Evolutionary conservation across 75 land plant genomes (phyloP).

Genomic region (Cupressus sempervirens): DNA sequence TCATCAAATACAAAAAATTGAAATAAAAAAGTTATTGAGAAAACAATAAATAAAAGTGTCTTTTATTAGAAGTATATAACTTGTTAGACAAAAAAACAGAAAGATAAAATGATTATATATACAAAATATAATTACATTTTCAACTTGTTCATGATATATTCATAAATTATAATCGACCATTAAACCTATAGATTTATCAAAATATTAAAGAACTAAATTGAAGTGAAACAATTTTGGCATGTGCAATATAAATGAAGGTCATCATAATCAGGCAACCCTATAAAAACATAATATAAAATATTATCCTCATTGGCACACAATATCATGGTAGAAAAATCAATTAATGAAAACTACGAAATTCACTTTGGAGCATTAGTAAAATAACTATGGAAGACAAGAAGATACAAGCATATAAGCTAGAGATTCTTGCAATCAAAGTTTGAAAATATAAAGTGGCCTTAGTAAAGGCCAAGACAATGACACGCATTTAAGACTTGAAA

Average conservation of each 20-base stretch:
- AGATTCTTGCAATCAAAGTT: slow-evolving; percentile 34
- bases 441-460: slow-evolving; percentile 36
- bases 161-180: not conserved
- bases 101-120: not conserved
- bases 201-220: too few species aligned
- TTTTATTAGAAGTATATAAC: not conserved
- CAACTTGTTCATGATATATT: not conserved
- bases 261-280: not conserved
- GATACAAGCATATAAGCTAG: slow-evolving; percentile 40
- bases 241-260: not conserved
- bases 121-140: not conserved
- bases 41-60: too few species aligned
- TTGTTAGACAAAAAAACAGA: not conserved
- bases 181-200: not conserved
- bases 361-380: slow-evolving; percentile 38
- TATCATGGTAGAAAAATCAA: not conserved
- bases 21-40: too few species aligned
- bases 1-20: not conserved
- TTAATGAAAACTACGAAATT: not conserved
- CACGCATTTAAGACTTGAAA: too few species aligned
- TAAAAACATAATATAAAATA: not conserved
- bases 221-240: too few species aligned
- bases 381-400: slow-evolving; percentile 29
- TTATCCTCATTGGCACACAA: not conserved
- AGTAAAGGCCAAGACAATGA: slow-evolving; percentile 43